Conservation (phyloP, 495 filamentous ascomycete genomes). For the Talaromyces borbonicus region DNA sequence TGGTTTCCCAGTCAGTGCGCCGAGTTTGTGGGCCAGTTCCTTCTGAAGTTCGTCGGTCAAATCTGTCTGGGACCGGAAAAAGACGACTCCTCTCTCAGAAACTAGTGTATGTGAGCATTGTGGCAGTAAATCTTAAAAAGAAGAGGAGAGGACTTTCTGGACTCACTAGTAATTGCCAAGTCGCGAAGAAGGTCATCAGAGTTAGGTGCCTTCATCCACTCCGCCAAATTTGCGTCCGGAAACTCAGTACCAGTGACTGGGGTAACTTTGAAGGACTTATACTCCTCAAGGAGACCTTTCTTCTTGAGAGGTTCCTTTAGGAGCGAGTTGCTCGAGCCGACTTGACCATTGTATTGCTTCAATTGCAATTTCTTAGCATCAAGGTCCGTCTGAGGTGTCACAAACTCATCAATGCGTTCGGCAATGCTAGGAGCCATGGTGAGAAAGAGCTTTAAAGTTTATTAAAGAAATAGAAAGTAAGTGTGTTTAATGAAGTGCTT, state of each 20-base stretch:
- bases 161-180: conserved; percentile 26
- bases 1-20: conserved; percentile 52
- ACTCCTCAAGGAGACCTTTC: conserved; percentile 45
- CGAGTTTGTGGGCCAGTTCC: conserved; percentile 47
- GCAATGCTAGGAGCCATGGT: too few species aligned
- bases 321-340: too few species aligned
- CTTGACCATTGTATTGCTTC: too few species aligned
- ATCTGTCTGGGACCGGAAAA: conserved; percentile 58
- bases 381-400: too few species aligned
- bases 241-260: conserved; percentile 61
- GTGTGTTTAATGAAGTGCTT: too few species aligned
- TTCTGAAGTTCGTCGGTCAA: conserved; percentile 53
- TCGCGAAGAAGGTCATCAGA: conserved; percentile 49
- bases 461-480: too few species aligned
- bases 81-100: conserved; percentile 62
- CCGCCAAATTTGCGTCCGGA: conserved; percentile 45
- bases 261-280: conserved; percentile 54
- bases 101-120: conserved; percentile 36
- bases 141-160: neutral
- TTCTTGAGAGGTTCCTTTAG: conserved; percentile 38
- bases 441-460: too few species aligned
- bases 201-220: conserved; percentile 51
- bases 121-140: neutral
- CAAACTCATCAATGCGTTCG: too few species aligned
- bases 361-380: too few species aligned